Evolutionary conservation across 2,329 filamentous ascomycete genomes (phyloP).

Genomic region (Cephalotrichum gorgonifer): DNA sequence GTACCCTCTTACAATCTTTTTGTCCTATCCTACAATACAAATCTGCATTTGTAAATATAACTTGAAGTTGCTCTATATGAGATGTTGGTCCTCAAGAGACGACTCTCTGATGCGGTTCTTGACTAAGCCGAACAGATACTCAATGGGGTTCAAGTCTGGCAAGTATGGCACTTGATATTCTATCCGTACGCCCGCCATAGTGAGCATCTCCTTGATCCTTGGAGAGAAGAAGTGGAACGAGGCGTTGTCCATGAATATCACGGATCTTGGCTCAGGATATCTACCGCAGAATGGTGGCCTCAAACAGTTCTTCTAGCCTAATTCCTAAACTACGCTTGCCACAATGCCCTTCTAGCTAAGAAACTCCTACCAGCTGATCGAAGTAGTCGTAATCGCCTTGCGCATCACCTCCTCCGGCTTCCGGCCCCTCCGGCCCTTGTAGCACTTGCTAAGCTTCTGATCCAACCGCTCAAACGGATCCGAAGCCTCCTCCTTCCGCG

Average conservation of each 20-base stretch:
- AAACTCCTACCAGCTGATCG: too few species aligned
- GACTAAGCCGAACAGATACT: slow-evolving; percentile 10
- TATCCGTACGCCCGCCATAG: slow-evolving; percentile 8
- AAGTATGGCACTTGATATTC: slow-evolving; percentile 9
- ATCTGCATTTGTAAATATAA: slow-evolving; percentile 13
- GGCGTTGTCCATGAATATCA: slow-evolving; percentile 12
- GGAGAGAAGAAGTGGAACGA: slow-evolving; percentile 10
- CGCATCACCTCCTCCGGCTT: slow-evolving; percentile 1
- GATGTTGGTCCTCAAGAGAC: slow-evolving; percentile 9
- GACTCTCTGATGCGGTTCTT: slow-evolving; percentile 10
- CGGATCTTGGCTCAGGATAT: slow-evolving; percentile 9
- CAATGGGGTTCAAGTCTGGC: slow-evolving; percentile 8
- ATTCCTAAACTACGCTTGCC: too few species aligned
- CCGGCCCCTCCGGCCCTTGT: background rate
- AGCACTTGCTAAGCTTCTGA: slow-evolving; percentile 15
- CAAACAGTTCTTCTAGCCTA: too few species aligned
- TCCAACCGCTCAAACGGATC: slow-evolving; percentile 34
- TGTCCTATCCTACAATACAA: slow-evolving; percentile 7
- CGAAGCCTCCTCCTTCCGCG: slow-evolving; percentile 57
- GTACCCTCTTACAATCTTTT: slow-evolving; percentile 10
- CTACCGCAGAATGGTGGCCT: slow-evolving; percentile 10
- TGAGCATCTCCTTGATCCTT: slow-evolving; percentile 6
- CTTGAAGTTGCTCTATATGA: slow-evolving; percentile 12
- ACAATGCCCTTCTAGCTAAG: too few species aligned
- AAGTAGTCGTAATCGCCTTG: too few species aligned